A percentile compares a stretch with the other conserved stretches of the same genome.
These are phyloP conservation scores for Lactifluus subvellereus DNA, from an alignment of 768 basidiomycete species.

Conservation along the genomic window DNA sequence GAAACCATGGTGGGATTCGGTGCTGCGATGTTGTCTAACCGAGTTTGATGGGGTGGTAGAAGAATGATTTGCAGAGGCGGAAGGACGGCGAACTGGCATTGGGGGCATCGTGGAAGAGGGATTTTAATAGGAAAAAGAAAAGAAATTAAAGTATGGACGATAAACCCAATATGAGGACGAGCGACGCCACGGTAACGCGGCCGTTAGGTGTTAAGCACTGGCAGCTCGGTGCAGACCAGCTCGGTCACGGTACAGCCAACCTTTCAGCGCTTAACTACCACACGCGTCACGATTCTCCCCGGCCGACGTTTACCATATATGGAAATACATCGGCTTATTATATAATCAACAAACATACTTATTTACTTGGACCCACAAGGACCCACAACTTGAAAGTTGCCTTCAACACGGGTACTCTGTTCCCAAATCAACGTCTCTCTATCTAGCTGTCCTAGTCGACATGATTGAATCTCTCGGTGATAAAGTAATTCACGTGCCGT, in stretches of 20 bases:
- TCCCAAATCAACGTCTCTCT: neutral
- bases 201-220: neutral
- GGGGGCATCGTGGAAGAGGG: constrained; percentile 12
- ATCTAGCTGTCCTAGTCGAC: neutral
- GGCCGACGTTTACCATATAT: neutral
- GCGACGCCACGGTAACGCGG: constrained; percentile 1
- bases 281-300: constrained; percentile 1
- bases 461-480: neutral
- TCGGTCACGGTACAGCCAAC: neutral
- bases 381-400: constrained; percentile 24
- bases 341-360: neutral
- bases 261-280: neutral
- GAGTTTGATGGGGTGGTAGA: constrained; percentile 32
- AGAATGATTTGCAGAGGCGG: constrained; percentile 47
- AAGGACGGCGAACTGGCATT: constrained; percentile 55
- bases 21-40: constrained; percentile 53
- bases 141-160: neutral
- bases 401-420: neutral
- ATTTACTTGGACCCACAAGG: constrained; percentile 29
- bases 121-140: neutral
- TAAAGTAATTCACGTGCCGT: neutral
- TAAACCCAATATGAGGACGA: neutral
- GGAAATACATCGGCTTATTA: neutral
- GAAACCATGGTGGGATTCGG: constrained; percentile 42
- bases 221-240: neutral